A percentile compares a stretch with the other conserved stretches of the same genome.
These are phyloP conservation scores for Triticum turgidum DNA, from an alignment of 176 grass and related monocot species.

Conservation along the genomic window DNA sequence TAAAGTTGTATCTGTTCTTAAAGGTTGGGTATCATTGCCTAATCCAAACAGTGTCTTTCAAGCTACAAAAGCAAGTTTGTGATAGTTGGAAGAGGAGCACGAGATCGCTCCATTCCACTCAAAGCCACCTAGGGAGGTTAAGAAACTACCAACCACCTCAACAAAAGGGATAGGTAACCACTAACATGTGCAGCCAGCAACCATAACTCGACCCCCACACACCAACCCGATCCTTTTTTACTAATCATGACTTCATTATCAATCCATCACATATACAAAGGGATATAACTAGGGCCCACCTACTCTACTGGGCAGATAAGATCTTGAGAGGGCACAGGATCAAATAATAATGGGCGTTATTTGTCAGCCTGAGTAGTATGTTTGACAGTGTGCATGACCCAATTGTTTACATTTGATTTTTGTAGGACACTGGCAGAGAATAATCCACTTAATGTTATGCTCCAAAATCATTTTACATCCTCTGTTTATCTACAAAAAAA, in stretches of 20 bases:
- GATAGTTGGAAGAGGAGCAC: slow-evolving; percentile 25
- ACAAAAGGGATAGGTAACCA: neutral
- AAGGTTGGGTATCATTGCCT: neutral
- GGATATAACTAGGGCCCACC: neutral
- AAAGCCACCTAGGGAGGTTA: slow-evolving; percentile 32
- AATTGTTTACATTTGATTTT: neutral
- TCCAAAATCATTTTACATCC: neutral
- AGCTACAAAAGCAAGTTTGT: slow-evolving; percentile 17
- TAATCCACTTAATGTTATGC: neutral
- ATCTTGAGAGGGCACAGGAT: neutral
- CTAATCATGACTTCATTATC: slow-evolving; percentile 35
- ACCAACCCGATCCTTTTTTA: neutral
- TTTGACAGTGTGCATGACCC: neutral
- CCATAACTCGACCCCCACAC: slow-evolving; percentile 38
- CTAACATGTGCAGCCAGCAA: slow-evolving; percentile 11
- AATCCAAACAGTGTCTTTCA: slow-evolving; percentile 32
- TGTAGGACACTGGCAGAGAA: neutral
- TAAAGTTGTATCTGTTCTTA: neutral
- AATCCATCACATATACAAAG: slow-evolving; percentile 14
- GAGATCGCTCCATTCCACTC: slow-evolving; percentile 16
- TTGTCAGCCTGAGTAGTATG: neutral
- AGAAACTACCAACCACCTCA: slow-evolving; percentile 14
- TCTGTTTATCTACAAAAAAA: slow-evolving; percentile 23
- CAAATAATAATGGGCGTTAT: neutral
- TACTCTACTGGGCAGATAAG: neutral